Conservation (phyloP, 2,329 filamentous ascomycete genomes). For the Beauveria australis region DNA sequence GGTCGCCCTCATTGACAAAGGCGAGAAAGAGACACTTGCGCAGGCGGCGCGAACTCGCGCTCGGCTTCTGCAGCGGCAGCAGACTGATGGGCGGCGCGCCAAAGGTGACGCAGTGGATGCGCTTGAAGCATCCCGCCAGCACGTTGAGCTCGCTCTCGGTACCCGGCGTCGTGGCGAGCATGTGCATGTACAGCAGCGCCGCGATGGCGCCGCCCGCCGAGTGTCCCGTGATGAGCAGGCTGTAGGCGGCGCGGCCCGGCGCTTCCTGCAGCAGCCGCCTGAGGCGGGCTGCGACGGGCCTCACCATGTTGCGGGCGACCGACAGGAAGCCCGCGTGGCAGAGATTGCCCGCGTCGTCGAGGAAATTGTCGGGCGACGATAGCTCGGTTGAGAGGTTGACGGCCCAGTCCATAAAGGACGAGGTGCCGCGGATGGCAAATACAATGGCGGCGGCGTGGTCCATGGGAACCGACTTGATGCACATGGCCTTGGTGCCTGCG, state of each 20-base stretch:
- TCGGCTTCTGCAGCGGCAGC: constrained; percentile 56
- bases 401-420: constrained; percentile 77
- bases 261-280: constrained; percentile 64
- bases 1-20: constrained; percentile 83
- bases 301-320: constrained; percentile 67
- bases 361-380: constrained; percentile 56
- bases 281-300: constrained; percentile 62
- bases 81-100: constrained; percentile 74
- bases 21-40: constrained; percentile 67
- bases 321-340: constrained; percentile 76
- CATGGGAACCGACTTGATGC: constrained; percentile 71
- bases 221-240: constrained; percentile 76
- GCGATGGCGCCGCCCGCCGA: constrained; percentile 81
- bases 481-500: constrained; percentile 75
- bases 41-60: constrained; percentile 28
- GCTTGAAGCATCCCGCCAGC: constrained; percentile 63
- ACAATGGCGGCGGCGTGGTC: constrained; percentile 73
- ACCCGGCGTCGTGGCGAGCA: constrained; percentile 51
- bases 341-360: constrained; percentile 69
- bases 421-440: constrained; percentile 74
- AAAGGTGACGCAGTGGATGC: constrained; percentile 78
- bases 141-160: constrained; percentile 60
- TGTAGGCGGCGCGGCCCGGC: constrained; percentile 55
- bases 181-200: constrained; percentile 70
- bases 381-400: constrained; percentile 71